Percentiles rank a stretch among this genome's conserved stretches.
phyloP scores from a whole-genome alignment of 2,329 filamentous ascomycete species.

The Epichloe hybrida region DNA sequence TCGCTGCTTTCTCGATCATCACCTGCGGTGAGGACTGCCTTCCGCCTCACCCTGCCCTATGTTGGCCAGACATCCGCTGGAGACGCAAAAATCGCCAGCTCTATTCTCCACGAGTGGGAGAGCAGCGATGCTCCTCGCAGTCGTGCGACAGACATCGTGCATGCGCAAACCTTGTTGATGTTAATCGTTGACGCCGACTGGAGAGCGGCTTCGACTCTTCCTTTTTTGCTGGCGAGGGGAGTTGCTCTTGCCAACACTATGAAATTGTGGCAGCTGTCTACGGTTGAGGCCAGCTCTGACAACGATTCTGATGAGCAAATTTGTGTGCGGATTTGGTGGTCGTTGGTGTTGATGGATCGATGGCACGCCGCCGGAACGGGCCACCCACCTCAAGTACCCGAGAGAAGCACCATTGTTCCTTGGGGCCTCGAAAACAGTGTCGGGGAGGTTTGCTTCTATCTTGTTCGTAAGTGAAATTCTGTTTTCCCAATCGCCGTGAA shows the following conservation, averaged over 20 bases:
- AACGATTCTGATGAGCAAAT: slow-evolving; percentile 49
- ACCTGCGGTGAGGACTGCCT: slow-evolving; percentile 44
- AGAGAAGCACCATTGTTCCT: slow-evolving; percentile 45
- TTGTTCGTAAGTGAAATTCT: slow-evolving; percentile 41
- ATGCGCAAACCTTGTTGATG: slow-evolving; percentile 53
- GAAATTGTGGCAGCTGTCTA: slow-evolving; percentile 35
- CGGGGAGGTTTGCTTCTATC: slow-evolving; percentile 49
- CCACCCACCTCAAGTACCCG: slow-evolving; percentile 47
- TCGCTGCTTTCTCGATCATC: slow-evolving; percentile 43
- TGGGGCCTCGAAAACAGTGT: slow-evolving; percentile 46
- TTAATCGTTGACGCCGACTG: slow-evolving; percentile 51
- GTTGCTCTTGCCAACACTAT: slow-evolving; percentile 53
- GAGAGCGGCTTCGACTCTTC: slow-evolving; percentile 31
- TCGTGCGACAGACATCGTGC: slow-evolving; percentile 35
- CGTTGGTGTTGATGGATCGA: slow-evolving; percentile 55
- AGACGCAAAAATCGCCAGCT: slow-evolving; percentile 31
- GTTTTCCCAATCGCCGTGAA: no score
- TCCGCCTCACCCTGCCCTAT: slow-evolving; percentile 48
- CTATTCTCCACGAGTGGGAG: slow-evolving; percentile 40
- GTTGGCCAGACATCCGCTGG: slow-evolving; percentile 29
- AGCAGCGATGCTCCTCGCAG: slow-evolving; percentile 24
- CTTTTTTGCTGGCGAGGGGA: slow-evolving; percentile 46
- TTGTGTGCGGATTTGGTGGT: slow-evolving; percentile 56
- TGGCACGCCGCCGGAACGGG: slow-evolving; percentile 60
- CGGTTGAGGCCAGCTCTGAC: slow-evolving; percentile 35